phyloP scores from a whole-genome alignment of 257 asterid species.

The Fraxinus cuspidata region DNA sequence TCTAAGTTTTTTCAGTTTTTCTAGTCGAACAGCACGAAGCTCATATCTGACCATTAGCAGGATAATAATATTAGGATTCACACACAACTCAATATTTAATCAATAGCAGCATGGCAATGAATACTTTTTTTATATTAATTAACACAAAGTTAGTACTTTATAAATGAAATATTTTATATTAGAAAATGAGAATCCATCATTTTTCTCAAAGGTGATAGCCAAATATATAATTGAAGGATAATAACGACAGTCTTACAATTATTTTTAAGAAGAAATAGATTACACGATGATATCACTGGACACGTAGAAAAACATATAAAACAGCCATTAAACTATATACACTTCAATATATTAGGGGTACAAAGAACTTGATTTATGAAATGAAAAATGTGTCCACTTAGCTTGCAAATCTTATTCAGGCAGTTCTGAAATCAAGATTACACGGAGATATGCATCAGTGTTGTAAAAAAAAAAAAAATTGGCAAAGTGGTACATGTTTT shows the following conservation, averaged over 20 bases:
- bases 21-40: slow-evolving; percentile 65
- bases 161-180: not conserved
- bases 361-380: not conserved
- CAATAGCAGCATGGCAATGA: not conserved
- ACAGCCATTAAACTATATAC: not conserved
- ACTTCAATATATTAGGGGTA: not conserved
- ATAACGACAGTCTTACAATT: not conserved
- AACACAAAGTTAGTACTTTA: not conserved
- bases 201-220: not conserved
- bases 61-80: slow-evolving; percentile 6
- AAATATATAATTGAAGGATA: not conserved
- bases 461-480: not conserved
- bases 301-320: not conserved
- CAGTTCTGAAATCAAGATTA: not conserved
- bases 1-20: slow-evolving; percentile 58
- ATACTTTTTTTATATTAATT: not conserved
- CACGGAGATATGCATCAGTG: not conserved
- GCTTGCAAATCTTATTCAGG: not conserved
- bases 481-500: not conserved
- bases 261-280: not conserved
- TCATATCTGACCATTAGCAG: slow-evolving; percentile 62
- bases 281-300: not conserved
- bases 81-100: not conserved
- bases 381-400: not conserved
- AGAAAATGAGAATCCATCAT: not conserved